phyloP scores from a whole-genome alignment of 139 green algal species.

The Chlamydomonas schloesseri region DNA sequence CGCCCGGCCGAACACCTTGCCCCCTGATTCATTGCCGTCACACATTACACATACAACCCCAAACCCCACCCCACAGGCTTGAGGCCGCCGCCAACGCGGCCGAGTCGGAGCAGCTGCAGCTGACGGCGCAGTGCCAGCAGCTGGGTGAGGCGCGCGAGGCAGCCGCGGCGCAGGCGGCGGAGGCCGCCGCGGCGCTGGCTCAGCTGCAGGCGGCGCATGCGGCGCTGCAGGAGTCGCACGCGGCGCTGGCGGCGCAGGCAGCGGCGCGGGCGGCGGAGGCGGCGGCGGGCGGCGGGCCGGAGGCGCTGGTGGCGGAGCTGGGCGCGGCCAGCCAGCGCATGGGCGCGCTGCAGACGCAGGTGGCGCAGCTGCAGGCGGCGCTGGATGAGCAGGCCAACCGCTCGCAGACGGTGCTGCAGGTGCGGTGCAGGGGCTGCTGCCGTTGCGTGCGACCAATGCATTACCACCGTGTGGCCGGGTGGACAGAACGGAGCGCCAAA shows the following conservation, averaged over 20 bases:
- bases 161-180: neutral
- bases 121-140: neutral
- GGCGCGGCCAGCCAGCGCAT: neutral
- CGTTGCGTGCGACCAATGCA: too few relatives aligned
- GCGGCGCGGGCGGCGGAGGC: neutral
- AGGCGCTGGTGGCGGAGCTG: slow-evolving; percentile 20
- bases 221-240: neutral
- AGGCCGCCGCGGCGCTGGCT: neutral
- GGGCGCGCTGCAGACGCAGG: slow-evolving; percentile 36
- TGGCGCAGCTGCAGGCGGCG: slow-evolving; percentile 23
- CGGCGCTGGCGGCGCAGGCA: neutral
- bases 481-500: too few relatives aligned
- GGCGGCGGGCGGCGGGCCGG: neutral
- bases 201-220: neutral
- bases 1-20: too few relatives aligned
- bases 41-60: too few relatives aligned
- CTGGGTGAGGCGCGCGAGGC: neutral
- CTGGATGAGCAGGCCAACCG: slow-evolving; percentile 32
- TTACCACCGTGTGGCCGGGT: too few relatives aligned
- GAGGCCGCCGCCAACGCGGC: too few relatives aligned
- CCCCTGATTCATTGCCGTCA: too few relatives aligned
- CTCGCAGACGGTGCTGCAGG: slow-evolving; percentile 19
- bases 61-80: too few relatives aligned
- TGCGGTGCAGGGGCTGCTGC: too few relatives aligned
- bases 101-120: neutral